Evolutionary conservation across 805 yeast genomes (phyloP).

Genomic region (Nakazawaea laoshanensis): DNA sequence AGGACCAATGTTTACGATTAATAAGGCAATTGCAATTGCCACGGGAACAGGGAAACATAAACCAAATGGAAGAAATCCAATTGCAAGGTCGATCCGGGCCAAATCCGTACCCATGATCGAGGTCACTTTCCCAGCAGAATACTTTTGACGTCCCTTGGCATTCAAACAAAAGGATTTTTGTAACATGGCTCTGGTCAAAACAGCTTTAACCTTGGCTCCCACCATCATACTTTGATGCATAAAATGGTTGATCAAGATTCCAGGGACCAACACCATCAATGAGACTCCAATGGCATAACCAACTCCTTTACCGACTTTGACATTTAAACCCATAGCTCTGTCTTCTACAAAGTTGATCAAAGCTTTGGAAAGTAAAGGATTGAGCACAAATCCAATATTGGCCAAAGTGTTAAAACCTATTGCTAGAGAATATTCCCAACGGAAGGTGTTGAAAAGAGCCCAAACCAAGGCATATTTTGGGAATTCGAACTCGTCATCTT

Average conservation of each 20-base stretch:
- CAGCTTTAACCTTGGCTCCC: constrained; percentile 67
- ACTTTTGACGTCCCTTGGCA: constrained; percentile 47
- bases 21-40: constrained; percentile 52
- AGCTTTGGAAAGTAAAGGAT: constrained; percentile 59
- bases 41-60: constrained; percentile 58
- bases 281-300: constrained; percentile 73
- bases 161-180: constrained; percentile 60
- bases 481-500: constrained; percentile 29
- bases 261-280: constrained; percentile 39
- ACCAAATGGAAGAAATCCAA: constrained; percentile 59
- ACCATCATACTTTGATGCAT: constrained; percentile 52
- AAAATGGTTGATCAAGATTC: constrained; percentile 48
- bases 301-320: constrained; percentile 48
- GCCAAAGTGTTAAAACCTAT: constrained; percentile 33
- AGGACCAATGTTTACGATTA: constrained; percentile 63
- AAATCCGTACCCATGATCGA: constrained; percentile 77
- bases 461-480: constrained; percentile 27
- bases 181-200: constrained; percentile 61
- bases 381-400: constrained; percentile 43
- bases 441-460: constrained; percentile 38
- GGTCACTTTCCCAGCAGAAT: constrained; percentile 64
- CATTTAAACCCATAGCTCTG: constrained; percentile 32
- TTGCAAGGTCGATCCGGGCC: constrained; percentile 69
- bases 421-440: constrained; percentile 31
- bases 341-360: constrained; percentile 57